phyloP scores from a whole-genome alignment of 202 grass and related monocot genomes.

The Tripidium arundinaceum region DNA sequence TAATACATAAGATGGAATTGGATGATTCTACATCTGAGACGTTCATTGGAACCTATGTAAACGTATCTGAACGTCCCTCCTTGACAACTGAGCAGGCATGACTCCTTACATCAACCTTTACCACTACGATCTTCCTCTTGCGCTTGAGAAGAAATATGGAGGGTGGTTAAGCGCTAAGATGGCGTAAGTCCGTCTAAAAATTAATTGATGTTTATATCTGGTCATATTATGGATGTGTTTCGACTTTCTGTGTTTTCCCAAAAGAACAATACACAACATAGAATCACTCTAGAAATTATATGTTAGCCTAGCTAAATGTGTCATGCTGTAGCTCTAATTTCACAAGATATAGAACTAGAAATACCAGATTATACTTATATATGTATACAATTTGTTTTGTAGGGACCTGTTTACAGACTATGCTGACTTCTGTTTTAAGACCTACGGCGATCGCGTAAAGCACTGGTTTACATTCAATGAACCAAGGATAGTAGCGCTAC shows the following conservation, averaged over 20 bases:
- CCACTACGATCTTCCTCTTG: conserved; percentile 74
- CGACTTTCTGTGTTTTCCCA: background rate
- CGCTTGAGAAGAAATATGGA: conserved; percentile 68
- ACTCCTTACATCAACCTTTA: conserved; percentile 80
- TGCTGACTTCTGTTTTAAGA: conserved; percentile 80
- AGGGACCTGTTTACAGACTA: conserved; percentile 65
- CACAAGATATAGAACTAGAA: background rate
- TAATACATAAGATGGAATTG: conserved; percentile 18
- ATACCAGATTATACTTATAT: background rate
- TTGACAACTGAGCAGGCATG: conserved; percentile 43
- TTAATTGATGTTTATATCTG: conserved; percentile 1
- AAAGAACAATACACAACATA: conserved; percentile 1
- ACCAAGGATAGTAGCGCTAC: conserved; percentile 50
- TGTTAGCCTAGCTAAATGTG: too few species aligned
- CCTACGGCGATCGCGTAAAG: conserved; percentile 74
- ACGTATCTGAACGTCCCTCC: background rate
- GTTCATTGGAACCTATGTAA: conserved; percentile 1
- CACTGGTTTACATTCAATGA: conserved; percentile 96
- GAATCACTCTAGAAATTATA: too few species aligned
- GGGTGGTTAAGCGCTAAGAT: conserved; percentile 68
- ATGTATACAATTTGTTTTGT: conserved; percentile 26
- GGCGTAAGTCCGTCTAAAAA: conserved; percentile 48
- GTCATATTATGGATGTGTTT: background rate
- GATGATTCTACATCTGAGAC: background rate
- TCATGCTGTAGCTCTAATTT: too few species aligned